These are phyloP conservation scores for Pestalotiopsis sp. DNA, from an alignment of 2,329 filamentous ascomycete genomes.

Conservation along the genomic window DNA sequence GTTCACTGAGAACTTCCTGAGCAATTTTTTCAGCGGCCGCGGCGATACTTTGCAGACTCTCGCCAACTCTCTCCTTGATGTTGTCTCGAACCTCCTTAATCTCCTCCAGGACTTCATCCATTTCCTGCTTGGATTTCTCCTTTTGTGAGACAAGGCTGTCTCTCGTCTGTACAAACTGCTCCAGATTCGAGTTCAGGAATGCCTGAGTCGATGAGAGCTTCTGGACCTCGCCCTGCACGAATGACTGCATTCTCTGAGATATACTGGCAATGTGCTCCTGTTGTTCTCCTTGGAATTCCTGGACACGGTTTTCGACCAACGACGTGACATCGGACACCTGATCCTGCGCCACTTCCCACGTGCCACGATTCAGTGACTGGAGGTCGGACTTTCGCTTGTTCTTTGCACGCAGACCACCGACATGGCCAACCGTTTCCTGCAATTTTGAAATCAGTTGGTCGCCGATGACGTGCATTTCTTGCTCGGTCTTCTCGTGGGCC, in stretches of 20 bases:
- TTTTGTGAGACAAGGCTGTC: constrained; percentile 68
- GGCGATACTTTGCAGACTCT: constrained; percentile 81
- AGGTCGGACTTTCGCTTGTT: constrained; percentile 82
- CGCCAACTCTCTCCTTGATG: constrained; percentile 82
- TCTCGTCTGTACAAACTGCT: constrained; percentile 67
- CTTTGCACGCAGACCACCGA: constrained; percentile 82
- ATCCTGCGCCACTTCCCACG: constrained; percentile 75
- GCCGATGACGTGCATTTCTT: constrained; percentile 71
- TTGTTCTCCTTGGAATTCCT: constrained; percentile 72
- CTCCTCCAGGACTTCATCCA: constrained; percentile 89
- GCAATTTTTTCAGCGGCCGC: constrained; percentile 85
- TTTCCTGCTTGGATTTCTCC: constrained; percentile 72
- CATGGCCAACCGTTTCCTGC: constrained; percentile 74
- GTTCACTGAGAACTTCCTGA: constrained; percentile 82
- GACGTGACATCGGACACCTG: constrained; percentile 76
- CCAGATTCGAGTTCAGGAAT: constrained; percentile 69
- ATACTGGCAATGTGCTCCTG: constrained; percentile 67
- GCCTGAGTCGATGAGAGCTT: constrained; percentile 70
- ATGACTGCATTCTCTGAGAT: constrained; percentile 70
- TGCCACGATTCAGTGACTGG: constrained; percentile 74
- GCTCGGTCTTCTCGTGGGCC: constrained; percentile 84
- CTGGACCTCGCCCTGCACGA: constrained; percentile 73
- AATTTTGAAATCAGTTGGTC: constrained; percentile 76
- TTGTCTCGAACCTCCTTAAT: constrained; percentile 87
- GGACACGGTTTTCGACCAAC: constrained; percentile 74